These are phyloP conservation scores for Cyclotella cryptica DNA, from an alignment of 108 stramenopile species.

Conservation along the genomic window DNA sequence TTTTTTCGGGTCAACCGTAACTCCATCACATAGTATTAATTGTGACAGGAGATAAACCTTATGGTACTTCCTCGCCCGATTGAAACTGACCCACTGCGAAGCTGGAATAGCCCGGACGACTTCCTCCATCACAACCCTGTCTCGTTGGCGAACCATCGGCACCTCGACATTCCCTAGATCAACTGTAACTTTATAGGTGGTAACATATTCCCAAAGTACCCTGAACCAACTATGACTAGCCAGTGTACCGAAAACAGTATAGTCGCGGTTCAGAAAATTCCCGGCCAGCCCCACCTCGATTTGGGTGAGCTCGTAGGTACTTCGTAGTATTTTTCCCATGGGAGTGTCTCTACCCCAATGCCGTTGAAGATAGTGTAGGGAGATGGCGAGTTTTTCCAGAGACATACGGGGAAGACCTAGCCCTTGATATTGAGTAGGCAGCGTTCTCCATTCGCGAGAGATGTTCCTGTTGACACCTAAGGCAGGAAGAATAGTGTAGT, in stretches of 20 bases:
- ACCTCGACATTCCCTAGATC: no score
- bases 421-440: neutral
- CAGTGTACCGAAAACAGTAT: neutral
- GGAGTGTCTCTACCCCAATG: neutral
- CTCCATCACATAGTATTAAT: no score
- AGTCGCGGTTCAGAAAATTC: neutral
- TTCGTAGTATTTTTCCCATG: neutral
- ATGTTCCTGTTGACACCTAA: slow-evolving; percentile 1
- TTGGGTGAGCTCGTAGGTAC: no score
- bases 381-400: neutral
- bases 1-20: no score
- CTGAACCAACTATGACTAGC: neutral
- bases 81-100: no score
- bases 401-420: neutral
- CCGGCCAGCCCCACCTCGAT: neutral
- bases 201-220: neutral
- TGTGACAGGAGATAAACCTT: no score
- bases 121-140: no score
- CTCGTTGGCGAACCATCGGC: no score
- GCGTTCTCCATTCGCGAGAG: slow-evolving; percentile 6
- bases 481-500: neutral
- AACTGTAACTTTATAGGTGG: no score
- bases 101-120: no score
- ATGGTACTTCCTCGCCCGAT: no score
- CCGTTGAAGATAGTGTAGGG: neutral